Base-by-base conservation (phyloP, 1,139 yeast genomes). In the Cylindricascospora bacillispora region DNA sequence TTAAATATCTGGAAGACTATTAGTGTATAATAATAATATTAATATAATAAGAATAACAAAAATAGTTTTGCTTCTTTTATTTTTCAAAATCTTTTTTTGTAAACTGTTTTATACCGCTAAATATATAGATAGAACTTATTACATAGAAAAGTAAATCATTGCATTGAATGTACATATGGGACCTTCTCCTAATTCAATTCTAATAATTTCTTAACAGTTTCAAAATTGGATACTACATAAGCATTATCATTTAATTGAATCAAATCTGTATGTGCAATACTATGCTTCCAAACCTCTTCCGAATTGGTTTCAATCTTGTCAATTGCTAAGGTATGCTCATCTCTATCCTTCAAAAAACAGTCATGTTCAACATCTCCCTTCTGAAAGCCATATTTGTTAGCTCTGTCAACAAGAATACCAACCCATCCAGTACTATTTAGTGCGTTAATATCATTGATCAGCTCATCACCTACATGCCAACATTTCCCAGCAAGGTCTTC, bases 1-100 rank as follows among this genome's bases (percentile, higher is more conserved):
- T 66, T 89, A 55, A 81, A 83, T 49, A 64, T 89, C 31, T 89
- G 97, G 95, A 89, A 89, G 63, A 86, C 97, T 18, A 86, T 89
- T 49, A 81, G 94, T 54, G 94, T 89, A 29, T 85, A 60, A 51
- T 18, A 10, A 18, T 7, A 10, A 7, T 18, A 10, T 10, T 18
- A 21, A 13, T 20, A 22, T 10, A 19, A 5, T 14, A 7, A 17
- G n/a, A 12, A n/a, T n/a, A n/a, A n/a, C n/a, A n/a, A n/a, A n/a
- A n/a, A n/a, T n/a, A n/a, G n/a, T n/a, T n/a, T n/a, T n/a, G n/a
- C n/a, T n/a, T n/a, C n/a, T n/a, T n/a, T n/a, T n/a, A n/a, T n/a
- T n/a, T n/a, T n/a, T n/a, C n/a, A n/a, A n/a, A n/a, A n/a, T n/a
- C n/a, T n/a, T n/a, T n/a, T n/a, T n/a, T n/a, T n/a, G n/a, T n/a